Evolutionary conservation across 2,329 filamentous ascomycete species (phyloP).

Genomic region (Microdochium trichocladiopsis): DNA sequence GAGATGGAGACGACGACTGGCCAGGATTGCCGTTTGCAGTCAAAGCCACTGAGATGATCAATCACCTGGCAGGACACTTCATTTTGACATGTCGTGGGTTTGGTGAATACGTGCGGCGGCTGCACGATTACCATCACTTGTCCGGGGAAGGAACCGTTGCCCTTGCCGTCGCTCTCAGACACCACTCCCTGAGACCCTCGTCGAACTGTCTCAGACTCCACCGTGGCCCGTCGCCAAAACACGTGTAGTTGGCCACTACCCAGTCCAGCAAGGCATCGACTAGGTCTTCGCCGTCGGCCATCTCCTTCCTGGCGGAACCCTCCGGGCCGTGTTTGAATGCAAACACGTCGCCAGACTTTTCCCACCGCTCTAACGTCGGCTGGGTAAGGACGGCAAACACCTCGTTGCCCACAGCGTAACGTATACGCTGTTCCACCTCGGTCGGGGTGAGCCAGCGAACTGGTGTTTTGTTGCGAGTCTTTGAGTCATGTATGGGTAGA

Average conservation of each 20-base stretch:
- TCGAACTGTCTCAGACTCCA: neutral
- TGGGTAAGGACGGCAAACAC: neutral
- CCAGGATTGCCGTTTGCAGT: too few species aligned
- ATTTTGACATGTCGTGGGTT: too few species aligned
- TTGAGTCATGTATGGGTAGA: neutral
- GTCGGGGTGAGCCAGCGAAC: neutral
- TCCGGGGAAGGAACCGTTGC: neutral
- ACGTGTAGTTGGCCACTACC: neutral
- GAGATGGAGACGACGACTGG: too few species aligned
- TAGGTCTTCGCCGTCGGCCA: neutral
- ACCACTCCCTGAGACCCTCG: neutral
- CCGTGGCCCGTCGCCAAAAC: slow-evolving; percentile 1
- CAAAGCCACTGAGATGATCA: too few species aligned
- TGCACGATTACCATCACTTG: too few species aligned
- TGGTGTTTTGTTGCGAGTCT: neutral
- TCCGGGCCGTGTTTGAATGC: neutral
- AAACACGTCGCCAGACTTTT: neutral
- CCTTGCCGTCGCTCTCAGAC: neutral
- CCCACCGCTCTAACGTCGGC: slow-evolving; percentile 4
- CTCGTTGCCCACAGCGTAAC: neutral
- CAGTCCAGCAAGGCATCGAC: slow-evolving; percentile 2
- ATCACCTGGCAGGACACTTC: too few species aligned
- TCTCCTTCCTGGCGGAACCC: neutral
- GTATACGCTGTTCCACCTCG: neutral
- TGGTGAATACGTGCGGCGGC: too few species aligned